phyloP scores from a whole-genome alignment of 768 basidiomycete species.

The Boletus rubropictus region DNA sequence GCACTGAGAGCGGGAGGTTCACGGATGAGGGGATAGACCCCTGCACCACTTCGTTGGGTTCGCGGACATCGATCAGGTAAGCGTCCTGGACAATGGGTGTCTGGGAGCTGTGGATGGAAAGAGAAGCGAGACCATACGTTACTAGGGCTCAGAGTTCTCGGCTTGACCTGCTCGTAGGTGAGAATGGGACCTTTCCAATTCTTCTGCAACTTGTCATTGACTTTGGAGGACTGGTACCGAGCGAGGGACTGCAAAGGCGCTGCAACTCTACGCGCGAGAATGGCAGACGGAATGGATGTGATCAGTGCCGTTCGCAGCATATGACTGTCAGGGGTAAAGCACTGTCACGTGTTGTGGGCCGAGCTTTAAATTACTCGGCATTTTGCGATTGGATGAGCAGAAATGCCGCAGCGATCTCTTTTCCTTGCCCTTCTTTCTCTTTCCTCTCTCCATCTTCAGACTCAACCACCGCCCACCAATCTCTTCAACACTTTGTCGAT shows the following conservation, averaged over 20 bases:
- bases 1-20: slow-evolving; percentile 78
- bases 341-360: neutral
- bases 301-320: slow-evolving; percentile 24
- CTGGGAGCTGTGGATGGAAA: slow-evolving; percentile 1
- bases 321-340: no score
- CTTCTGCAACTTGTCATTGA: slow-evolving; percentile 38
- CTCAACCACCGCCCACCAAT: neutral
- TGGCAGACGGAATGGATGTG: slow-evolving; percentile 6
- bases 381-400: slow-evolving; percentile 35
- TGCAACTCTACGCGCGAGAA: slow-evolving; percentile 3
- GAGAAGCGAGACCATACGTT: slow-evolving; percentile 35
- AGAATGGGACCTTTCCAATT: slow-evolving; percentile 77
- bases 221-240: slow-evolving; percentile 34
- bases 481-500: no score
- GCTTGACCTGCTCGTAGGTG: slow-evolving; percentile 77
- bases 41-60: slow-evolving; percentile 84
- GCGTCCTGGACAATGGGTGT: slow-evolving; percentile 43
- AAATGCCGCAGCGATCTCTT: slow-evolving; percentile 35
- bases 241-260: slow-evolving; percentile 14
- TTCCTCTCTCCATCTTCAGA: neutral
- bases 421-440: neutral
- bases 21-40: slow-evolving; percentile 92
- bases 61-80: slow-evolving; percentile 86
- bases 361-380: slow-evolving; percentile 11
- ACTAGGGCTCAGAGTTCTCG: slow-evolving; percentile 70